Evolutionary conservation across 805 yeast species (phyloP).

Genomic region (Ogataea allantospora): DNA sequence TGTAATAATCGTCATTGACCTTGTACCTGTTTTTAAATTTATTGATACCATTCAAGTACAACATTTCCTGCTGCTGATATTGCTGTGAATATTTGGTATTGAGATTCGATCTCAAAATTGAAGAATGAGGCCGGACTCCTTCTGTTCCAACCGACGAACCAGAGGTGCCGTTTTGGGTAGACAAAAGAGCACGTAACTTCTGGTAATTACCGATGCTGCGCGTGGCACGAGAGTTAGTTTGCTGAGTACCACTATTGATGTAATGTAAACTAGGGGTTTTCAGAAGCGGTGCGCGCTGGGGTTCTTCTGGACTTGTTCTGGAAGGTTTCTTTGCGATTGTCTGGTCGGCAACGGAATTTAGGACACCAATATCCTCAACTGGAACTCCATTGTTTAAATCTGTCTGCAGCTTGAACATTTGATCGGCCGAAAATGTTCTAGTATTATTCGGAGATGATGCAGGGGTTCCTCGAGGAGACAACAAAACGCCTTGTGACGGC

Average conservation of each 20-base stretch:
- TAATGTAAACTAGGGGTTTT: conserved; percentile 8
- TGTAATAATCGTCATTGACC: conserved; percentile 51
- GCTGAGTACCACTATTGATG: conserved; percentile 7
- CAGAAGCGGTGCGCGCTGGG: conserved; percentile 6
- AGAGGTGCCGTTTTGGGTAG: conserved; percentile 4
- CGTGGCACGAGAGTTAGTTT: conserved; percentile 14
- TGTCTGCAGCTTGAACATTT: conserved; percentile 12
- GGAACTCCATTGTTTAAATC: conserved; percentile 9
- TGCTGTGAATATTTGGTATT: conserved; percentile 36
- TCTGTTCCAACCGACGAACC: conserved; percentile 10
- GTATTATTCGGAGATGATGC: conserved; percentile 26
- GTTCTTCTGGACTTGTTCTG: conserved; percentile 6
- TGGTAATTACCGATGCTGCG: conserved; percentile 21
- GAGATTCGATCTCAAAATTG: conserved; percentile 32
- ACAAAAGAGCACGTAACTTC: conserved; percentile 16
- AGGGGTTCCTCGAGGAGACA: conserved; percentile 35
- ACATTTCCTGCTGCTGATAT: conserved; percentile 53
- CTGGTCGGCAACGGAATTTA: conserved; percentile 3
- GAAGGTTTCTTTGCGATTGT: conserved; percentile 2
- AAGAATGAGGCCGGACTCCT: conserved; percentile 27
- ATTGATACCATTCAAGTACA: conserved; percentile 46
- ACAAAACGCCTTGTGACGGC: conserved; percentile 24
- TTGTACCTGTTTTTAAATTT: conserved; percentile 32
- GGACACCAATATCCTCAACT: conserved; percentile 2
- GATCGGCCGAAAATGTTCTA: conserved; percentile 18